Percentiles rank a stretch among this genome's conserved stretches.
Conservation (phyloP, 768 basidiomycete species). For the Fibroporia radiculosa region DNA sequence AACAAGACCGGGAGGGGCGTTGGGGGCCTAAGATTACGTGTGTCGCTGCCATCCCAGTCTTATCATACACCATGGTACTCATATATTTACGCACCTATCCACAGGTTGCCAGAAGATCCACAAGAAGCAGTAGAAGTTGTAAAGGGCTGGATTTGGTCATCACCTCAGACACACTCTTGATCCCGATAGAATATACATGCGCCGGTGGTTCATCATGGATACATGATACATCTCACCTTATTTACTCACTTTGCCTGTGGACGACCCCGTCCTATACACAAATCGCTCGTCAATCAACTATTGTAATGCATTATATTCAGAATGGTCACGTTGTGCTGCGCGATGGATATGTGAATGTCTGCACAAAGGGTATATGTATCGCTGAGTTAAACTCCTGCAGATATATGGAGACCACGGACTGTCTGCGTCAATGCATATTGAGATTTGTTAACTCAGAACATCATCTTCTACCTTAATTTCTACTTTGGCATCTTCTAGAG, state of each 20-base stretch:
- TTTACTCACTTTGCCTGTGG: not conserved
- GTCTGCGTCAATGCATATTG: too few species aligned
- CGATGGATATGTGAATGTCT: too few species aligned
- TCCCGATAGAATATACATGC: not conserved
- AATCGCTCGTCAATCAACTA: conserved; percentile 2
- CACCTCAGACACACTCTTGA: conserved; percentile 5
- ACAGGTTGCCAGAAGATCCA: conserved; percentile 66
- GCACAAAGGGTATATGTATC: too few species aligned
- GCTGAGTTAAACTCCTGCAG: too few species aligned
- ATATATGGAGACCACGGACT: too few species aligned
- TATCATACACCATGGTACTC: conserved; percentile 6
- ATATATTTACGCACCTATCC: not conserved
- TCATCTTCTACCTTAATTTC: too few species aligned
- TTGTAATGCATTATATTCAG: conserved; percentile 6
- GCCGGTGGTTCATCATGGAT: not conserved
- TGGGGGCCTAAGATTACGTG: conserved; percentile 79
- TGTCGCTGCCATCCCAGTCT: conserved; percentile 21
- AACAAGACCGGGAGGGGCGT: conserved; percentile 54
- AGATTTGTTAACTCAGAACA: too few species aligned
- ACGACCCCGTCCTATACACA: not conserved
- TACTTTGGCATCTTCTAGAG: too few species aligned
- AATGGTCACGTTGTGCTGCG: not conserved
- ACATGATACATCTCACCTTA: not conserved
- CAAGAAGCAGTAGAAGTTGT: conserved; percentile 58
- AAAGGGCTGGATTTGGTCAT: conserved; percentile 71